Evolutionary conservation across 345 rosid genomes (phyloP).

Genomic region (sweet orange (Citrus sinensis)): DNA sequence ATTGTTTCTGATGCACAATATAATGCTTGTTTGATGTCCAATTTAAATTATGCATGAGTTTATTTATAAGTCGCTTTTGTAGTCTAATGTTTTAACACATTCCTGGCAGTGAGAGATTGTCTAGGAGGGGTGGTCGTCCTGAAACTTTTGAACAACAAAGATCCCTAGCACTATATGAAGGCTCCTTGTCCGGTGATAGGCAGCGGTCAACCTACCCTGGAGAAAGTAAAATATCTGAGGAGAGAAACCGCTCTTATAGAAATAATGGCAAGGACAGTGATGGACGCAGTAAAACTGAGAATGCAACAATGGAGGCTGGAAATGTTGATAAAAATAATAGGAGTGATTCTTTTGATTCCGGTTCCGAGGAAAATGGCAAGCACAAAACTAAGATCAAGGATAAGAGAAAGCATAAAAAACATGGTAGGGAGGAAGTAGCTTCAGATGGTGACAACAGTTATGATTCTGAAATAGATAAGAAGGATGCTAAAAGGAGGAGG

Average conservation of each 20-base stretch:
- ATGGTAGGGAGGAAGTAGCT: slow-evolving; percentile 43
- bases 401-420: slow-evolving; percentile 62
- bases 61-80: not conserved
- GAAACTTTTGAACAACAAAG: slow-evolving; percentile 36
- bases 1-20: not conserved
- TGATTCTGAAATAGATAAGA: slow-evolving; percentile 75
- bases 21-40: slow-evolving; percentile 9
- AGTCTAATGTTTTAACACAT: slow-evolving; percentile 17
- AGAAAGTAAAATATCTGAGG: slow-evolving; percentile 37
- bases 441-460: slow-evolving; percentile 57
- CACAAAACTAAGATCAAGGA: slow-evolving; percentile 40
- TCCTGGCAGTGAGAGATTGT: slow-evolving; percentile 50
- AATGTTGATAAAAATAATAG: slow-evolving; percentile 38
- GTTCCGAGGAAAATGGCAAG: slow-evolving; percentile 50
- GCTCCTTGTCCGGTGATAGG: slow-evolving; percentile 25
- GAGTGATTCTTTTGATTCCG: slow-evolving; percentile 43
- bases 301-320: slow-evolving; percentile 25
- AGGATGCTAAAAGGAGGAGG: slow-evolving; percentile 81
- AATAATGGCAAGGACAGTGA: slow-evolving; percentile 32
- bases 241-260: slow-evolving; percentile 25
- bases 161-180: slow-evolving; percentile 35
- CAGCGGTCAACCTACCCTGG: not conserved
- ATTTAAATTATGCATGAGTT: not conserved
- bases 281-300: slow-evolving; percentile 24
- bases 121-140: slow-evolving; percentile 29